Evolutionary conservation across 75 land plant species (phyloP), one percentile per base, ranked within the genome.

Genomic region (Cupressus sempervirens): DNA sequence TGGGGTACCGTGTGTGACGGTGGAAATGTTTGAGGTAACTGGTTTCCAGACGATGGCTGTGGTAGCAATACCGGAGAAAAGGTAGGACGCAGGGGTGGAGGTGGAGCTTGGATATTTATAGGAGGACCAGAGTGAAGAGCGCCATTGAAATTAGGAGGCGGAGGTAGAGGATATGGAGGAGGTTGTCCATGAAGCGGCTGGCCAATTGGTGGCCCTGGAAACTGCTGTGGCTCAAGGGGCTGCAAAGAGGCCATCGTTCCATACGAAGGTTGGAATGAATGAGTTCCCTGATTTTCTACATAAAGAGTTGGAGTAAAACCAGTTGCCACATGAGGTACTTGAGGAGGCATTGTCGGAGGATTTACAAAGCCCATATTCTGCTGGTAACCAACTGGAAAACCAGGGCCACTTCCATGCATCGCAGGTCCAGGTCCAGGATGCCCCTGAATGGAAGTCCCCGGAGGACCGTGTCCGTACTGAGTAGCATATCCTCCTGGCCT

Each of bases 111-210:
- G 4, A 72, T 72, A 72, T 72, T 32, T 30, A 72, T 16, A 32
- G 74, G 81, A 79, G 81, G 81, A 18, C 81, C 48, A 43, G 45
- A 50, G n/a, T 12, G 30, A 26, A 45, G 48, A 43, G 81, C 29
- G 3, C 45, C 50, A 79, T 3, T 26, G 40, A 79, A 79, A 43
- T 45, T 79, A 26, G 50, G 30, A 79, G 79, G 43, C 38, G 43
- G 79, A 76, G 81, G 81, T 23, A 79, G 38, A 23, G 81, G 81
- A 79, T 41, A 45, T 45, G 4, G 81, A 79, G 50, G 81, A 79
- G 81, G 50, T 43, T 41, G 50, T 14, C 74, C 74, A 10, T 72
- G 74, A 32, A 32, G 36, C 74, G 74, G 74, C 74, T 12, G 74
- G 13, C 14, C 34, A 13, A 36, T 35, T 32, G 74, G 74, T 32